Conservation (phyloP, 2,329 filamentous ascomycete genomes). For the Penicillium nordicum region DNA sequence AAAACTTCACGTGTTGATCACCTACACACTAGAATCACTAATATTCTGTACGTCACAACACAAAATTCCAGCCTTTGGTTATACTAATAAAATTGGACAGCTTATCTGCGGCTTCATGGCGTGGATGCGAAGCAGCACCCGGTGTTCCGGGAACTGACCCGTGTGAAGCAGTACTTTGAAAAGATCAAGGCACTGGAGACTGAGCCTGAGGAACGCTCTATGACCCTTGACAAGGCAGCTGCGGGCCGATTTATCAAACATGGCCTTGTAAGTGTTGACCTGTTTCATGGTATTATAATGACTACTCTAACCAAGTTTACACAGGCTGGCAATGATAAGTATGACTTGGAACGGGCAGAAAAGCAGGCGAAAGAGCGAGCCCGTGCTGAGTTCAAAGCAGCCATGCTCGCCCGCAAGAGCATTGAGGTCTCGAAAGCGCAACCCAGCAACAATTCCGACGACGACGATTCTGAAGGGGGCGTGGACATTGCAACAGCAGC, state of each 20-base stretch:
- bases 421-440: conserved; percentile 20
- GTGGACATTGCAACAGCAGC: conserved; percentile 3
- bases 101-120: conserved; percentile 73
- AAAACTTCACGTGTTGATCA: conserved; percentile 82
- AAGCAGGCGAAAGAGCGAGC: conserved; percentile 51
- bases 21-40: conserved; percentile 86
- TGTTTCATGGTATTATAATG: not conserved
- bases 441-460: conserved; percentile 19
- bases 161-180: conserved; percentile 85
- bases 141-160: conserved; percentile 78
- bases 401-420: conserved; percentile 41
- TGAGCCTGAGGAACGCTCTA: conserved; percentile 54
- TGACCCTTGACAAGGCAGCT: conserved; percentile 69
- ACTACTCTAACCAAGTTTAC: not conserved
- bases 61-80: not conserved
- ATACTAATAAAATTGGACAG: conserved; percentile 39
- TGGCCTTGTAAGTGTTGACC: conserved; percentile 59
- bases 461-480: conserved; percentile 17
- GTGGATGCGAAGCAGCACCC: conserved; percentile 78
- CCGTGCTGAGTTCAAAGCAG: conserved; percentile 48
- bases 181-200: conserved; percentile 81
- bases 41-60: conserved; percentile 65
- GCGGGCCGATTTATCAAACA: conserved; percentile 78
- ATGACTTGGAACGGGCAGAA: conserved; percentile 50
- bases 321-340: conserved; percentile 50